Evolutionary conservation across 306 rosid species (phyloP), one percentile per base, ranked within the genome.

Genomic region (Rubus parviflorus): DNA sequence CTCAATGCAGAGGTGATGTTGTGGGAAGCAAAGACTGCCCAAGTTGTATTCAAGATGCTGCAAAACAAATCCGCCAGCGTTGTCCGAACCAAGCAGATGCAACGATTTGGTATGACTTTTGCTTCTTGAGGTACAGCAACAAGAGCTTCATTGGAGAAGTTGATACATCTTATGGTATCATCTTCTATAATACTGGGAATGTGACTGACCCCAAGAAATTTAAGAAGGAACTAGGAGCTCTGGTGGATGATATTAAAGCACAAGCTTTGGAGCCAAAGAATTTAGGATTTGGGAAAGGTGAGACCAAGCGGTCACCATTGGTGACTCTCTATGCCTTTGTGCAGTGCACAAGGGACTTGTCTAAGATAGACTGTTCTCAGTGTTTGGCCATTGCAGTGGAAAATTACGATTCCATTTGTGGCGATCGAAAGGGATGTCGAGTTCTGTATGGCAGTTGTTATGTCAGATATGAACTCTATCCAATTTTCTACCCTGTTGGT

Each of bases 1-100:
- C 90, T 72, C 93, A 88, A 67, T 88, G 96, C 71, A 85, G 90
- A 51, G 87, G 88, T 7, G 96, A 90, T 57, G 86, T 90, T 51
- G 84, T 88, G 15, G 80, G 64, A 83, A 75, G 40, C 14, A 70
- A 79, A 78, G 93, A 90, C 57, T 90, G 91, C 81, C 66, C 85
- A 35, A 82, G 3, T 57, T 90, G 96, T 41, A 73, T 90, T 51
- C 84, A 85, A 70, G 87, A 86, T 8, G 91, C 92, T 0, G 83
- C 92, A 6, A 81, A 81, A 7, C 70, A 88, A 83, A 82, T 90
- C 77, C 78, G 74, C 37, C 46, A 65, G 15, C 70, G 81, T 5
- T 90, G 96, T 72, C 83, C 87, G 0, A 66, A 80, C 63, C 82
- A 85, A 72, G 87, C 83, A 0, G 93, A 90, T 19, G 85, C 89